Evolutionary conservation across 139 green algal genomes (phyloP), one percentile per base, ranked within the genome.

Genomic region (Micromonas commoda): DNA sequence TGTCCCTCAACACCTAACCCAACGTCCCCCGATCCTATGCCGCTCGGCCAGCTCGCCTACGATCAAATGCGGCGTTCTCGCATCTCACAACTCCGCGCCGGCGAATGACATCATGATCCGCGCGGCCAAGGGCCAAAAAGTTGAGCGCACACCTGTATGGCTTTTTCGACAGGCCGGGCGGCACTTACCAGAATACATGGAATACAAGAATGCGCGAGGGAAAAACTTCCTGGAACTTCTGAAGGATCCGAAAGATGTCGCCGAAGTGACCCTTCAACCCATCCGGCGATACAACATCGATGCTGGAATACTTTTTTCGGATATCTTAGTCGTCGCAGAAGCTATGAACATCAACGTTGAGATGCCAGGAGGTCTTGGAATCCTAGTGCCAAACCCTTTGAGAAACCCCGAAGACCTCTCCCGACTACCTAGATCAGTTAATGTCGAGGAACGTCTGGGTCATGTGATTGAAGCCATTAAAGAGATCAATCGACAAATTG

Each of bases 181-280:
- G 20, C 79, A 83, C 53, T 68, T 83, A 35, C 79, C 79, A 9
- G 79, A 83, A 37, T 83, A 83, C 71, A 78, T 53, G 19, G n/a
- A 79, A 34, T 80, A 83, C 64, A 83, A 83, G 38, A 67, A 74
- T 20, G 51, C 31, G 53, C 45, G 3, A 2, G 60, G 35, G 26
- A 83, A 83, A 33, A 79, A 76, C 38, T 83, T 83, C 53, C 67
- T 83, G 9, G 61, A 83, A 20, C 29, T 83, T n/a, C 65, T 83
- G 13, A 57, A 72, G 19, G 72, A 77, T 57, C 79, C 79, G 29
- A 71, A 80, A 34, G 64, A 77, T 66, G 79, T 80, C 28, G 63
- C 63, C 2, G 71, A 83, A 39, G 24, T 69, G 24, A 83, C 79
- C 1, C 77, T 83, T 60, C 79, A 83, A 28, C 79, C 79, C 19